Evolutionary conservation across 2,329 filamentous ascomycete species (phyloP), one percentile per base, ranked within the genome.

Genomic region (Penicillium sp.): DNA sequence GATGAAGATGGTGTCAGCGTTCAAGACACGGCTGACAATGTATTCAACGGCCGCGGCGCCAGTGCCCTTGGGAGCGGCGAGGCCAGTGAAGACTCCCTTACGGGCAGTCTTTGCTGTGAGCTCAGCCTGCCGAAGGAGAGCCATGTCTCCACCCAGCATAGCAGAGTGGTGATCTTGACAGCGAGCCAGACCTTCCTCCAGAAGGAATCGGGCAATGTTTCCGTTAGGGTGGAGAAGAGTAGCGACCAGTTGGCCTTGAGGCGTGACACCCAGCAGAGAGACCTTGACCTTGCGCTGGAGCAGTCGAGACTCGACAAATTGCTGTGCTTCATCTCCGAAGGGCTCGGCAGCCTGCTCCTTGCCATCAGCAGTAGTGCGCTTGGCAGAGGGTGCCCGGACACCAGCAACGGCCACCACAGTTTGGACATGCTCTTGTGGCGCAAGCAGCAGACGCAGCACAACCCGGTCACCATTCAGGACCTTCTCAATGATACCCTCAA

Each of bases 121-220:
- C 80, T 99, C 95, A 1, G 95, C 93, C 64, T 90, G 86, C 63
- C 95, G 87, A 58, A 98, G 86, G 58, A 85, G 76, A 43, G 89
- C 88, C 95, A 99, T 99, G 69, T 94, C 91, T 51, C 86, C 81
- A 46, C 95, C 95, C 11, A 99, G 85, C 79, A 97, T 83, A 40
- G 92, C 96, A 0, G 94, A 96, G 80, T 99, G 95, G 78, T 95
- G 93, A 77, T 99, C 95, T 64, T 93, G 92, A 81, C 94, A 98
- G 70, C 92, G 86, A 41, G 94, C 95, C 56, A 98, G 83, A 68
- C 95, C 95, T 54, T 92, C 91, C 69, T 94, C 87, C 46, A 99
- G 86, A 44, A 99, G 78, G 76, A 96, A 96, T 65, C 91, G 91
- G 62, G 93, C 92, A 74, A 99, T 96, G 77, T 92, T 96, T 63